Evolutionary conservation across 225 moss, liverwort and hornwort genomes (phyloP), one percentile per base, ranked within the genome.

Genomic region (Lunularia cruciata): DNA sequence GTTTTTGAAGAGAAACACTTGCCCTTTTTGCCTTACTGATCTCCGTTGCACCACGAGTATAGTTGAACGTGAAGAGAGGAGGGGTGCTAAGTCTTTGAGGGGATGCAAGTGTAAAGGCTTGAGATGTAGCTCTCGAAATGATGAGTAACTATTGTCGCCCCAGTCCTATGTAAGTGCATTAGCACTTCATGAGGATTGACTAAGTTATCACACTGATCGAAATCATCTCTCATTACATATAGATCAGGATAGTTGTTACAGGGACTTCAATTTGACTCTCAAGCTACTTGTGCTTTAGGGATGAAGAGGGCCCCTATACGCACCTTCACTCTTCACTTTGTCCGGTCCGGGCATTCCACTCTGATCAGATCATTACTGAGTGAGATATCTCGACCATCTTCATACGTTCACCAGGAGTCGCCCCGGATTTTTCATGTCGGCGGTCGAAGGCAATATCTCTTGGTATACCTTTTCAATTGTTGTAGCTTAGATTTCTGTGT

Each of bases 11-110:
- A 59, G 59, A 59, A 36, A 59, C 36, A 59, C 59, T 59, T 37
- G 36, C 59, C 59, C 35, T 37, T n/a, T 59, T 59, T 59, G 59
- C 59, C 59, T n/a, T 36, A 35, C 59, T 59, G 59, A 59, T 59
- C 59, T 59, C 54, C 26, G 5, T 54, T n/a, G n/a, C n/a, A n/a
- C n/a, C n/a, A n/a, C n/a, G n/a, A n/a, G n/a, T n/a, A n/a, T n/a
- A n/a, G n/a, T n/a, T n/a, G n/a, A n/a, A n/a, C n/a, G n/a, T n/a
- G n/a, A n/a, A n/a, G n/a, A n/a, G n/a, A n/a, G n/a, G n/a, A n/a
- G n/a, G n/a, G n/a, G n/a, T n/a, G n/a, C n/a, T n/a, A n/a, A n/a
- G n/a, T n/a, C n/a, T n/a, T n/a, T n/a, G n/a, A n/a, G n/a, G n/a
- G n/a, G n/a, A n/a, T n/a, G n/a, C n/a, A n/a, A n/a, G n/a, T n/a